Evolutionary conservation across 1,139 yeast genomes (phyloP).

Genomic region (Debaryomycetaceae sp.): DNA sequence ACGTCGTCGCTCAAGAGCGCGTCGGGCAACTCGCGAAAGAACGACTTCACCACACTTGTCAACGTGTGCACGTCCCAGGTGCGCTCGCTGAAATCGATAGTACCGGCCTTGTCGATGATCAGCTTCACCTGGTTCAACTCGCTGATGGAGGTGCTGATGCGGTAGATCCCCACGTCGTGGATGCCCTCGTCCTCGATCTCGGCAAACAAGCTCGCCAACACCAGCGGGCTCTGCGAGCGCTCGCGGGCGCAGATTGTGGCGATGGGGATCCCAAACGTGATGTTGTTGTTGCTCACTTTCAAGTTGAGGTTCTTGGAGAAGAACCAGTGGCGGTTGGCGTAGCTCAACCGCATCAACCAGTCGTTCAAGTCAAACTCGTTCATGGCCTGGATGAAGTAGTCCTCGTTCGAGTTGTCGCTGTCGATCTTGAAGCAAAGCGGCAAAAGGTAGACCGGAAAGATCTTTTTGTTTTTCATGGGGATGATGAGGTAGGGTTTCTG

Average conservation of each 20-base stretch:
- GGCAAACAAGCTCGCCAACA: conserved; percentile 59
- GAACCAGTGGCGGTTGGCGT: conserved; percentile 55
- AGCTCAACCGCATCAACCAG: conserved; percentile 60
- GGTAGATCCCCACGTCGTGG: conserved; percentile 86
- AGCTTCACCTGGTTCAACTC: conserved; percentile 67
- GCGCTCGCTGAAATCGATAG: conserved; percentile 53
- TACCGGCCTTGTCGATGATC: conserved; percentile 71
- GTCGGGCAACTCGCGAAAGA: conserved; percentile 84
- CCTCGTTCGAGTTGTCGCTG: conserved; percentile 46
- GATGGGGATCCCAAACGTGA: conserved; percentile 88
- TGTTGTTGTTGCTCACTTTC: conserved; percentile 23
- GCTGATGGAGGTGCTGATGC: conserved; percentile 86
- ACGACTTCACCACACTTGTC: conserved; percentile 85
- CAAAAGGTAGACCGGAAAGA: conserved; percentile 52
- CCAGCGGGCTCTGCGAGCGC: conserved; percentile 53
- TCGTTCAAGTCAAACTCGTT: conserved; percentile 63
- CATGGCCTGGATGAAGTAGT: conserved; percentile 66
- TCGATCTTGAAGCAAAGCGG: conserved; percentile 62
- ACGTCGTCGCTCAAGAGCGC: conserved; percentile 63
- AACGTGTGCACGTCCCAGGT: conserved; percentile 83
- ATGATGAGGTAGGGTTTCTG: conserved; percentile 57
- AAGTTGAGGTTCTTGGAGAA: conserved; percentile 38
- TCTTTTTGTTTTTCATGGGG: conserved; percentile 47
- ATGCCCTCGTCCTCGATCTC: conserved; percentile 82
- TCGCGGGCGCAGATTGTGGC: conserved; percentile 73